A percentile compares a stretch with the other conserved stretches of the same genome.
Conservation (phyloP, 2,329 filamentous ascomycete species). For the Gaeumannomyces sp. region DNA sequence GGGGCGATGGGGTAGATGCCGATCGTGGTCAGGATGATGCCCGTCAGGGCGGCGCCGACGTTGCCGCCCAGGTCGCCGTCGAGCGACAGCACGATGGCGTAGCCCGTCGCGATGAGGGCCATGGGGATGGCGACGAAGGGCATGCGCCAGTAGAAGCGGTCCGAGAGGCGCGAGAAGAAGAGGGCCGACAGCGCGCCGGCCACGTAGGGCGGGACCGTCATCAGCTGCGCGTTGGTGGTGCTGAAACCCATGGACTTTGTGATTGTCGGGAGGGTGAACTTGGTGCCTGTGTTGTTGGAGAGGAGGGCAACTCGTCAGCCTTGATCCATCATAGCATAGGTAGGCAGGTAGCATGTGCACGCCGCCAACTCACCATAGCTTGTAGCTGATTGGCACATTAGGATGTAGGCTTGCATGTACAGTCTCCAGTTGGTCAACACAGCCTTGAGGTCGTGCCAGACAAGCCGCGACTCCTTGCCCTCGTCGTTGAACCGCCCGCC, state of each 20-base stretch:
- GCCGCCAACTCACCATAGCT: slow-evolving; percentile 2
- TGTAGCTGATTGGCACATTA: slow-evolving; percentile 3
- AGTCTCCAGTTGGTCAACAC: slow-evolving; percentile 25
- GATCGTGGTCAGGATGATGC: slow-evolving; percentile 4
- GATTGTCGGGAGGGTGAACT: slow-evolving; percentile 36
- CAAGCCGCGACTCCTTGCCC: slow-evolving; percentile 13
- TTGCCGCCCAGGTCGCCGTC: not conserved
- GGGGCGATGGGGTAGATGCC: slow-evolving; percentile 11
- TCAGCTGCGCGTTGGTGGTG: slow-evolving; percentile 11
- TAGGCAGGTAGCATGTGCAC: too few relatives aligned
- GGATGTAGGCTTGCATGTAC: slow-evolving; percentile 20
- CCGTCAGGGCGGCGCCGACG: slow-evolving; percentile 4
- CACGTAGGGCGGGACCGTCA: slow-evolving; percentile 18
- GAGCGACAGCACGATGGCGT: slow-evolving; percentile 22
- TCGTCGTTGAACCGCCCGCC: slow-evolving; percentile 22
- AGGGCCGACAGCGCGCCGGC: slow-evolving; percentile 23
- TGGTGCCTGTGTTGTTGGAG: slow-evolving; percentile 13
- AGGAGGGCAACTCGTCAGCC: too few relatives aligned
- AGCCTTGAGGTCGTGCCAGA: slow-evolving; percentile 21
- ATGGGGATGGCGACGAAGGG: slow-evolving; percentile 5
- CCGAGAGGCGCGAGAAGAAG: slow-evolving; percentile 20
- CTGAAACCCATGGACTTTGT: slow-evolving; percentile 32
- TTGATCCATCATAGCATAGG: too few relatives aligned
- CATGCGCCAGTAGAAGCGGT: slow-evolving; percentile 5
- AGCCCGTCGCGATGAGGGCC: slow-evolving; percentile 22